Evolutionary conservation across 75 land plant genomes (phyloP).

Genomic region (Pinus albicaulis): DNA sequence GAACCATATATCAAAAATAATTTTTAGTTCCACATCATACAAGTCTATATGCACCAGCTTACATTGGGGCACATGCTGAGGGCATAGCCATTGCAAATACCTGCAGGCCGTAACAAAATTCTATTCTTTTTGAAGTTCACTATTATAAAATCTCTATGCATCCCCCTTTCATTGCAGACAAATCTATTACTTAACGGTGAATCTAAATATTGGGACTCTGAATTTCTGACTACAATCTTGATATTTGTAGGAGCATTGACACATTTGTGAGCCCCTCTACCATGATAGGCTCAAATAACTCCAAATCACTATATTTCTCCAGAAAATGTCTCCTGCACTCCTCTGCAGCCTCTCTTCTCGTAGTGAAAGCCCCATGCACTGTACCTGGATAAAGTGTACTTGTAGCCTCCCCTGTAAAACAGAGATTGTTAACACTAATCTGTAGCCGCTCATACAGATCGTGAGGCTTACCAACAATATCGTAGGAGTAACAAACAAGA

Average conservation of each 20-base stretch:
- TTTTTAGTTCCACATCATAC: too few relatives aligned
- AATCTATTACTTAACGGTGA: too few relatives aligned
- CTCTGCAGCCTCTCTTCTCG: conserved; percentile 37
- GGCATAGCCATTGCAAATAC: too few relatives aligned
- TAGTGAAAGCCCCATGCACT: conserved; percentile 54
- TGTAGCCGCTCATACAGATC: conserved; percentile 35
- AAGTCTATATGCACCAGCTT: too few relatives aligned
- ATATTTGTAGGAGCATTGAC: conserved; percentile 52
- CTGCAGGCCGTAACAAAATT: too few relatives aligned
- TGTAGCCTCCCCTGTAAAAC: conserved; percentile 59
- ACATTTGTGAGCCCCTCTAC: conserved; percentile 29
- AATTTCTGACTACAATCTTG: conserved; percentile 35
- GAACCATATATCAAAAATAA: too few relatives aligned
- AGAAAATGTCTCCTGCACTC: conserved; percentile 41
- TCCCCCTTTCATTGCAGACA: too few relatives aligned
- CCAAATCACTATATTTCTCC: conserved; percentile 32
- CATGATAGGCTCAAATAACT: conserved; percentile 29
- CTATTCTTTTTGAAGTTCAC: too few relatives aligned
- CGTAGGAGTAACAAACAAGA: conserved; percentile 47
- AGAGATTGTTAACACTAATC: conserved; percentile 33
- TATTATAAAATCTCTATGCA: too few relatives aligned
- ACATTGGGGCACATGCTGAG: too few relatives aligned
- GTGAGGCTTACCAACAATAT: conserved; percentile 44
- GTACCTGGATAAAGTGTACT: conserved; percentile 48
- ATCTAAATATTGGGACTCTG: too few relatives aligned